Percentiles rank a stretch among this genome's conserved stretches.
These are phyloP conservation scores for Gnomoniopsis sp. DNA, from an alignment of 2,329 filamentous ascomycete genomes.

Conservation along the genomic window DNA sequence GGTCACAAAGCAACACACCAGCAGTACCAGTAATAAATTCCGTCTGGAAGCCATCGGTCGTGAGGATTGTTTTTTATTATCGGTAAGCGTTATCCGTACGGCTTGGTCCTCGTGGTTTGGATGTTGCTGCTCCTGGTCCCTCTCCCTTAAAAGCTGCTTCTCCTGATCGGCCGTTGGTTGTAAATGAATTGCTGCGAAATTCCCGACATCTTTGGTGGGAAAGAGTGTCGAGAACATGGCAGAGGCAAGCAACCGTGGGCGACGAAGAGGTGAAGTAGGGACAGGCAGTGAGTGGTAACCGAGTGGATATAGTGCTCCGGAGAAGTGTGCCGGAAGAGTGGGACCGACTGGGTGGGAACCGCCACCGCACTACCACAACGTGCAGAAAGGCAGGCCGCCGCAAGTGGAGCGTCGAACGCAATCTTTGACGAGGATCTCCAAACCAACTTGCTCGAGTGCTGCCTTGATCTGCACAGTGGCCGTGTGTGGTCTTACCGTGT, in stretches of 20 bases:
- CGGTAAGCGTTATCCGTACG: slow-evolving; percentile 2
- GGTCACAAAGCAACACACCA: slow-evolving; percentile 22
- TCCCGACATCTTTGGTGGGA: slow-evolving; percentile 14
- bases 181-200: slow-evolving; percentile 6
- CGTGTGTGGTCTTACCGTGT: no score
- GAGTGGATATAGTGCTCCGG: neutral
- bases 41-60: slow-evolving; percentile 21
- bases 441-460: no score
- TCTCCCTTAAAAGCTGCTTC: slow-evolving; percentile 18
- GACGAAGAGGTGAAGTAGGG: neutral
- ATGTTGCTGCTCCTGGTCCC: slow-evolving; percentile 5
- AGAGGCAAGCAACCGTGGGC: neutral
- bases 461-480: no score
- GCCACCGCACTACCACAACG: neutral
- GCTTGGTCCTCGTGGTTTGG: slow-evolving; percentile 10
- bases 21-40: slow-evolving; percentile 20
- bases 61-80: slow-evolving; percentile 5
- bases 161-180: slow-evolving; percentile 16
- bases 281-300: neutral
- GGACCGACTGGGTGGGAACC: neutral
- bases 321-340: neutral
- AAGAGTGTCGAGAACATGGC: slow-evolving; percentile 3
- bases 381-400: neutral
- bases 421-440: neutral
- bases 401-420: neutral